Conservation (phyloP, 1,139 yeast genomes). For the Geotrichum australiense region DNA sequence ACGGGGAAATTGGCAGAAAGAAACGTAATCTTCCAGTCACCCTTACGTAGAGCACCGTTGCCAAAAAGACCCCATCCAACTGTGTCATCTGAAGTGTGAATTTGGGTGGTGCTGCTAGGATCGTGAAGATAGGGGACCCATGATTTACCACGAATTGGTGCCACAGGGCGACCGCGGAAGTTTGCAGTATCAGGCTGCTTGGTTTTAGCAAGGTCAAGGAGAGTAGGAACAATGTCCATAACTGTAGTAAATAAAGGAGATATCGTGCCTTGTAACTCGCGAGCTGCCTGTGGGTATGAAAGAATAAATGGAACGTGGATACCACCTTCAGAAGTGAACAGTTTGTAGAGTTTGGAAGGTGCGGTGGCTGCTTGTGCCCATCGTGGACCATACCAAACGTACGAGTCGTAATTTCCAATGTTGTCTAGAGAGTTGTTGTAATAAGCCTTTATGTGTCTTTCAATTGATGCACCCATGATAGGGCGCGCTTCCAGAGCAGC, state of each 20-base stretch:
- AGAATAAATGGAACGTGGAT: conserved; percentile 46
- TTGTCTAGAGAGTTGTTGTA: conserved; percentile 44
- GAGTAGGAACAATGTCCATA: conserved; percentile 52
- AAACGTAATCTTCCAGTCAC: conserved; percentile 44
- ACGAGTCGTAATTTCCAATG: conserved; percentile 44
- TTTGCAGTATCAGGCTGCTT: conserved; percentile 23
- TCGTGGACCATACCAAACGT: conserved; percentile 48
- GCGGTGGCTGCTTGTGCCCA: conserved; percentile 66
- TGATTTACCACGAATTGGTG: conserved; percentile 39
- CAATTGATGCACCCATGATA: conserved; percentile 31
- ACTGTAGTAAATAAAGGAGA: conserved; percentile 44
- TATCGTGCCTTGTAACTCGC: conserved; percentile 26
- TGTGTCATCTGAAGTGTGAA: conserved; percentile 34
- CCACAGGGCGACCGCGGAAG: conserved; percentile 40
- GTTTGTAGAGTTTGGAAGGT: conserved; percentile 46
- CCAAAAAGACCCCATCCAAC: conserved; percentile 57
- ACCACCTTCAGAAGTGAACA: conserved; percentile 51
- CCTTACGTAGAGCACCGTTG: conserved; percentile 49
- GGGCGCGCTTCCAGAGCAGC: conserved; percentile 51
- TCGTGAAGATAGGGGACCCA: conserved; percentile 29
- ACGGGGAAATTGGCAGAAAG: conserved; percentile 46
- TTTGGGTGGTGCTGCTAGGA: conserved; percentile 10
- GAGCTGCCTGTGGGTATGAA: conserved; percentile 18
- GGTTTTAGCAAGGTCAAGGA: conserved; percentile 43
- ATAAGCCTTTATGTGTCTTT: conserved; percentile 31